These are phyloP conservation scores for Atractiella rhizophila DNA, from an alignment of 768 basidiomycete species.

Conservation along the genomic window DNA sequence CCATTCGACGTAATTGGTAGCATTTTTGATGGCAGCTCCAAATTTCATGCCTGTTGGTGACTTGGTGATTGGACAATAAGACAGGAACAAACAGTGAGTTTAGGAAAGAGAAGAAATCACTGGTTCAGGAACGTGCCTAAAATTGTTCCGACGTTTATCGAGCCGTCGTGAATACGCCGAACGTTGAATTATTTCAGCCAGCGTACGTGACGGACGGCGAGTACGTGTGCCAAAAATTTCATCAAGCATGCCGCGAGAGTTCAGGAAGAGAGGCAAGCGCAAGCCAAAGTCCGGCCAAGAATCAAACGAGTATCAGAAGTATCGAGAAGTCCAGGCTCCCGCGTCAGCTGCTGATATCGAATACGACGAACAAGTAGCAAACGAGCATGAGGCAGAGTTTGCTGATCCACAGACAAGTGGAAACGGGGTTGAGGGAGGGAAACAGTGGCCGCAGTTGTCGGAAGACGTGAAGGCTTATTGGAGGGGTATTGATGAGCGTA, in stretches of 20 bases:
- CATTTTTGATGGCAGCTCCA: slow-evolving; percentile 55
- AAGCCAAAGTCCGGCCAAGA: slow-evolving; percentile 15
- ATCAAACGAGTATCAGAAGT: slow-evolving; percentile 17
- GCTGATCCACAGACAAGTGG: no score
- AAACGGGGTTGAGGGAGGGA: no score
- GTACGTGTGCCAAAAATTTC: background rate
- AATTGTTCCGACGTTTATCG: no score
- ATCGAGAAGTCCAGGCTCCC: slow-evolving; percentile 9
- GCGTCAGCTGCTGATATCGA: background rate
- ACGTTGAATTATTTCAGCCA: no score
- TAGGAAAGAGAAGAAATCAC: no score
- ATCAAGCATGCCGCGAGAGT: slow-evolving; percentile 7
- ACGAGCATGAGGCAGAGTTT: slow-evolving; percentile 14
- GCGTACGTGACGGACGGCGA: no score
- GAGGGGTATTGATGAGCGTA: slow-evolving; percentile 6
- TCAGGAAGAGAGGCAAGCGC: slow-evolving; percentile 6
- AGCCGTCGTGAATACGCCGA: no score
- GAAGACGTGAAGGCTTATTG: no score
- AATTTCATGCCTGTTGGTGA: slow-evolving; percentile 56
- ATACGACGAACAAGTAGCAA: slow-evolving; percentile 12
- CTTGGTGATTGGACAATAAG: background rate
- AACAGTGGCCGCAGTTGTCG: no score
- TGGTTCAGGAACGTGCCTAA: no score
- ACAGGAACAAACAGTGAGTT: no score
- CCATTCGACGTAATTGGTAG: slow-evolving; percentile 74